These are phyloP conservation scores for Erodium moschatum DNA, from an alignment of 441 rosid genomes.

Conservation along the genomic window DNA sequence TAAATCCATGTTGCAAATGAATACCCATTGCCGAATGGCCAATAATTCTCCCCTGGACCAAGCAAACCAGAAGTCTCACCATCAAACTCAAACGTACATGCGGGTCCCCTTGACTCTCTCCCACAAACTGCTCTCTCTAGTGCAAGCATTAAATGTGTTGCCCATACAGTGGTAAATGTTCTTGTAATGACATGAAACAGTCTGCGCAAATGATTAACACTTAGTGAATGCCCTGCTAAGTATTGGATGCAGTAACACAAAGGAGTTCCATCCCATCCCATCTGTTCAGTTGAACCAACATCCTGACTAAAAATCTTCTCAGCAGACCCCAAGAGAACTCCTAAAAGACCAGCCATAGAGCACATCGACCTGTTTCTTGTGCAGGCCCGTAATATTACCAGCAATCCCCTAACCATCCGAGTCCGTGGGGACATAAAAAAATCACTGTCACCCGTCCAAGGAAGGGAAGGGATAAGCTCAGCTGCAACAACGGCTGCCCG, in stretches of 20 bases:
- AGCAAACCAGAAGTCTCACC: slow-evolving; percentile 99
- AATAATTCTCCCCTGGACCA: slow-evolving; percentile 98
- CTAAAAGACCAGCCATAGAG: slow-evolving; percentile 79
- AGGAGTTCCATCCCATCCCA: slow-evolving; percentile 70
- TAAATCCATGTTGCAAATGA: slow-evolving; percentile 97
- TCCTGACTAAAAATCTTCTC: slow-evolving; percentile 68
- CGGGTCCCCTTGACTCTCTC: slow-evolving; percentile 93
- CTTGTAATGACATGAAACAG: slow-evolving; percentile 71
- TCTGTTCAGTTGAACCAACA: slow-evolving; percentile 34
- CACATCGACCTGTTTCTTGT: slow-evolving; percentile 99
- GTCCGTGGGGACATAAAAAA: slow-evolving; percentile 85
- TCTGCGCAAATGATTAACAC: slow-evolving; percentile 66
- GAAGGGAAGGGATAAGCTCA: slow-evolving; percentile 89
- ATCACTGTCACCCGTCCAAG: slow-evolving; percentile 59
- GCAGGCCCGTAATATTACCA: slow-evolving; percentile 86
- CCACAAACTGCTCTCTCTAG: slow-evolving; percentile 90
- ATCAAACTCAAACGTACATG: slow-evolving; percentile 91
- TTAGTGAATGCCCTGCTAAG: slow-evolving; percentile 84
- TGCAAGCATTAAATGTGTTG: slow-evolving; percentile 60
- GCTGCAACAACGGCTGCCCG: slow-evolving; percentile 96
- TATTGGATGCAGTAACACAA: slow-evolving; percentile 79
- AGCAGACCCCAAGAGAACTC: slow-evolving; percentile 80
- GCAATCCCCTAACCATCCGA: slow-evolving; percentile 86
- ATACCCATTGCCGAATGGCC: slow-evolving; percentile 96
- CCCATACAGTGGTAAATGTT: slow-evolving; percentile 59